These are phyloP conservation scores for Nitzschia sp. DNA, from an alignment of 108 stramenopile species.

Conservation along the genomic window DNA sequence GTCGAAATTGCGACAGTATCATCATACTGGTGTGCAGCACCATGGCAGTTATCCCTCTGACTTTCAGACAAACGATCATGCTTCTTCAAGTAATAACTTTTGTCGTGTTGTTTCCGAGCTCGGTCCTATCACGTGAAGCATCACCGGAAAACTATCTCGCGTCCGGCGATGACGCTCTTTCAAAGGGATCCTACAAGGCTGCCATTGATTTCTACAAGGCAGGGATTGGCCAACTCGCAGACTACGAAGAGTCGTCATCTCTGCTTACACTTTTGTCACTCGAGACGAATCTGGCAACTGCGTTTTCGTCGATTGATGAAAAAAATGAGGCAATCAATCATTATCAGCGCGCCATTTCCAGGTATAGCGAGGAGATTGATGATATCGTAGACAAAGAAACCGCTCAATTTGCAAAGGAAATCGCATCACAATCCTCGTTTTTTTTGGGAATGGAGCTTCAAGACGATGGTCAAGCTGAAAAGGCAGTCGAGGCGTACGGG, in stretches of 20 bases:
- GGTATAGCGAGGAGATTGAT: slow-evolving; percentile 29
- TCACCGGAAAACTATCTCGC: slow-evolving; percentile 30
- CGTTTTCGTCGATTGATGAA: slow-evolving; percentile 37
- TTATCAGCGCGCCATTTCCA: slow-evolving; percentile 36
- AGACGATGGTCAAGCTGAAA: slow-evolving; percentile 32
- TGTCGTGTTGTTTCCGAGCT: background rate
- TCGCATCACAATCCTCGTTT: slow-evolving; percentile 53
- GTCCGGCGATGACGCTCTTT: slow-evolving; percentile 13
- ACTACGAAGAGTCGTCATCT: slow-evolving; percentile 28
- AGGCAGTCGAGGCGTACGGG: slow-evolving; percentile 47
- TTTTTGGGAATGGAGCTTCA: slow-evolving; percentile 74
- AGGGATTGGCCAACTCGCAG: slow-evolving; percentile 22
- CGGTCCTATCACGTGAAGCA: background rate
- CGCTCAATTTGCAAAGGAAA: slow-evolving; percentile 30
- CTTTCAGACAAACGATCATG: too few species aligned
- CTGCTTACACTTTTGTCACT: slow-evolving; percentile 49
- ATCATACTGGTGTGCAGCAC: too few species aligned
- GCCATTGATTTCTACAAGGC: slow-evolving; percentile 36
- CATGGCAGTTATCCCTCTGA: too few species aligned
- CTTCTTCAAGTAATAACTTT: too few species aligned
- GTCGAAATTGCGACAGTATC: too few species aligned
- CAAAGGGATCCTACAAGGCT: slow-evolving; percentile 12
- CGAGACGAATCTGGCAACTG: slow-evolving; percentile 52
- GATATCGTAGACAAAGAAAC: slow-evolving; percentile 21
- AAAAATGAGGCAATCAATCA: slow-evolving; percentile 26